phyloP scores from a whole-genome alignment of 495 filamentous ascomycete genomes.

The Diplogelasinospora grovesii region DNA sequence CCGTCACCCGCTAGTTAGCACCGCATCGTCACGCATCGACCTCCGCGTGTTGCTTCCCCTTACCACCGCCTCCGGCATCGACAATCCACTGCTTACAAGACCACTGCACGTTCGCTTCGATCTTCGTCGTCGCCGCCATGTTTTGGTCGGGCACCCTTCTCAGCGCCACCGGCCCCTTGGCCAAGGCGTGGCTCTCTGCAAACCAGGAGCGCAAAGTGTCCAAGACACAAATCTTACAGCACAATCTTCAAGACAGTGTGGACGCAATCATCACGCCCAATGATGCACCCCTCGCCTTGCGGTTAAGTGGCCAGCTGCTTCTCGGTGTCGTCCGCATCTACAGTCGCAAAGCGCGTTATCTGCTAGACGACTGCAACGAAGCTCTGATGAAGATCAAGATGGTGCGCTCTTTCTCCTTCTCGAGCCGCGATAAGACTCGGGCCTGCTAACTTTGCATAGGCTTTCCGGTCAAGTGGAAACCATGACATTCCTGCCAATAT shows the following conservation, averaged over 20 bases:
- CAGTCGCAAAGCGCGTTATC: constrained; percentile 90
- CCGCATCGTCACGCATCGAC: constrained; percentile 7
- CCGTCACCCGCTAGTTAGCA: constrained; percentile 3
- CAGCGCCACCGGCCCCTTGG: constrained; percentile 92
- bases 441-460: constrained; percentile 44
- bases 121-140: constrained; percentile 56
- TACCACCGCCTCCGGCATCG: no score
- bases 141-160: constrained; percentile 97
- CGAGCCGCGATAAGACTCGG: background rate
- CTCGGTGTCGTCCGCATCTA: constrained; percentile 96
- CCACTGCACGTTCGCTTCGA: background rate
- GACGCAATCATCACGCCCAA: constrained; percentile 89
- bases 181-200: constrained; percentile 95
- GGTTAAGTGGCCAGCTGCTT: constrained; percentile 87
- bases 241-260: constrained; percentile 87
- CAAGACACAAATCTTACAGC: constrained; percentile 87
- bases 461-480: constrained; percentile 71
- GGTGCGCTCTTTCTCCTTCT: constrained; percentile 46
- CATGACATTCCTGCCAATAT: constrained; percentile 68
- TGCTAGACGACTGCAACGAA: constrained; percentile 95
- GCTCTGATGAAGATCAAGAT: constrained; percentile 96
- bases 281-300: constrained; percentile 90
- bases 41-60: constrained; percentile 2
- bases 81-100: no score
- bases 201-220: constrained; percentile 96